Evolutionary conservation across 176 grass and related monocot species (phyloP).

Genomic region (Avena sativa): DNA sequence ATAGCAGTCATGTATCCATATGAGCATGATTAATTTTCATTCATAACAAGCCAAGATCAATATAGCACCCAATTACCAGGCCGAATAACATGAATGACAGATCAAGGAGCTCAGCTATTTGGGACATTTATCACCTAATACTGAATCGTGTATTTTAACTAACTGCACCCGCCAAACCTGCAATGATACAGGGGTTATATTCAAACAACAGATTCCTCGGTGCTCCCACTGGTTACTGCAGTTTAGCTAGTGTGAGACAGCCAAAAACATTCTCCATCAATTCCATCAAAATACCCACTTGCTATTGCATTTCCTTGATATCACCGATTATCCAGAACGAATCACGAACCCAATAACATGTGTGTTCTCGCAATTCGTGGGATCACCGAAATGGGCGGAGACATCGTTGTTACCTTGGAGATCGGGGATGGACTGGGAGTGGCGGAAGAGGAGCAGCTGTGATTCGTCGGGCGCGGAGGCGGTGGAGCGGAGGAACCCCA

Average conservation of each 20-base stretch:
- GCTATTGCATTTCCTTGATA: not conserved
- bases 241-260: not conserved
- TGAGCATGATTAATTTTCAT: not conserved
- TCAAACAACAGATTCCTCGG: not conserved
- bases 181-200: not conserved
- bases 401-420: conserved; percentile 68
- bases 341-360: not conserved
- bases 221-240: not conserved
- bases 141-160: not conserved
- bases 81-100: not conserved
- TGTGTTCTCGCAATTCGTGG: not conserved
- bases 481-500: conserved; percentile 78
- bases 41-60: not conserved
- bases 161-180: not conserved
- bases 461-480: conserved; percentile 58
- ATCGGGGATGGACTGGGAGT: conserved; percentile 92
- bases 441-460: conserved; percentile 76
- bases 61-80: not conserved
- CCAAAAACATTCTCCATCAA: not conserved
- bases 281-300: not conserved
- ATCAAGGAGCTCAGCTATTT: not conserved
- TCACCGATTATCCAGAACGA: not conserved
- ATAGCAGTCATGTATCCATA: not conserved
- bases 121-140: conserved; percentile 18
- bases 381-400: conserved; percentile 27